phyloP scores from a whole-genome alignment of 176 grass and related monocot genomes.

The Musa troglodytarum region DNA sequence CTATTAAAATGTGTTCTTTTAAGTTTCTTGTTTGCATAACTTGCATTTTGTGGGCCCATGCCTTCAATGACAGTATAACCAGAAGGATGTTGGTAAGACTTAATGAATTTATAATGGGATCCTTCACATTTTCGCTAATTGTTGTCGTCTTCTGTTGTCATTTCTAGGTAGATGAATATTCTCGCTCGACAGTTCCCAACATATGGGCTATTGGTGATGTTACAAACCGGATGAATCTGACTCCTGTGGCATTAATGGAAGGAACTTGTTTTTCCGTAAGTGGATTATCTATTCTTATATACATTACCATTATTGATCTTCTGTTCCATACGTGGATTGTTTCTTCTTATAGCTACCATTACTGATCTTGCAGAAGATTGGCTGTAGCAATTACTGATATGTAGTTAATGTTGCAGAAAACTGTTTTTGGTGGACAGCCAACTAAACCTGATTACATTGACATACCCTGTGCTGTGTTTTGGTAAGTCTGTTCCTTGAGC shows the following conservation, averaged over 20 bases:
- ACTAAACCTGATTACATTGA: constrained; percentile 72
- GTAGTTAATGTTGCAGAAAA: constrained; percentile 56
- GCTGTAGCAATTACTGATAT: constrained; percentile 11
- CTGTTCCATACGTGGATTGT: too few species aligned
- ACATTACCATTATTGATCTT: not conserved
- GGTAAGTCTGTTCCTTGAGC: constrained; percentile 27
- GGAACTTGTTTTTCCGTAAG: constrained; percentile 93
- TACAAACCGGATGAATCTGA: constrained; percentile 89
- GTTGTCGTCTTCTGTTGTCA: not conserved
- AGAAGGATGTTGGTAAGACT: too few species aligned
- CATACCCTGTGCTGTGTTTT: constrained; percentile 91
- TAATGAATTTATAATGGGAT: too few species aligned
- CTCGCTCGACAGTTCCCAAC: constrained; percentile 51
- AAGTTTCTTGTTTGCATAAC: too few species aligned
- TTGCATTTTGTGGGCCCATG: too few species aligned
- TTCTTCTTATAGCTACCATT: too few species aligned
- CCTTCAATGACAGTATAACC: too few species aligned
- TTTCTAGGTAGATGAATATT: constrained; percentile 91
- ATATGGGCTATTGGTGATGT: constrained; percentile 99
- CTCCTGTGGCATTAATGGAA: constrained; percentile 96
- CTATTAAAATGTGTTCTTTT: too few species aligned
- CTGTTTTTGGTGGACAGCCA: constrained; percentile 80
- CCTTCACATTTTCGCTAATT: too few species aligned
- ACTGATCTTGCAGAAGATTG: not conserved
- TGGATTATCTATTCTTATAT: not conserved